phyloP scores from a whole-genome alignment of 1,284 basidiomycete genomes.

The Sporisorium sorghi region DNA sequence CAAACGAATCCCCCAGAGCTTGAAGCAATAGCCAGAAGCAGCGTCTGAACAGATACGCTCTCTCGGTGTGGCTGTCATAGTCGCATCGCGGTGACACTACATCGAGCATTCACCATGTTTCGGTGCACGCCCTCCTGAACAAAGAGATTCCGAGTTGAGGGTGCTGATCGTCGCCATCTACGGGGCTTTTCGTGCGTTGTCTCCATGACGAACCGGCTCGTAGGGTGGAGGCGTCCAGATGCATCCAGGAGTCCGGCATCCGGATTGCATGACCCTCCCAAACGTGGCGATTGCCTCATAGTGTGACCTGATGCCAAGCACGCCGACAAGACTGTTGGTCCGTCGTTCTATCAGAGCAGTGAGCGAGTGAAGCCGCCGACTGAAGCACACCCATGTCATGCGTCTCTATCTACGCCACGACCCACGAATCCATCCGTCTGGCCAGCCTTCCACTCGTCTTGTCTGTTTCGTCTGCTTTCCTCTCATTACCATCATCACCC shows the following conservation, averaged over 20 bases:
- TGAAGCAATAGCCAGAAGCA: too few relatives aligned
- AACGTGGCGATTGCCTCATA: conserved; percentile 4
- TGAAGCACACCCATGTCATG: not conserved
- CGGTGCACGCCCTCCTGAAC: too few relatives aligned
- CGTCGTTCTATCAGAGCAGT: not conserved
- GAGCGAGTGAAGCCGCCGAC: not conserved
- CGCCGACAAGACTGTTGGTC: not conserved
- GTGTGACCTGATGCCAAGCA: not conserved
- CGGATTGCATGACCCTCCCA: conserved; percentile 8
- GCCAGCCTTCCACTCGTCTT: not conserved
- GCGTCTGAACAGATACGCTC: too few relatives aligned
- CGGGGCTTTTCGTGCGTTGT: too few relatives aligned
- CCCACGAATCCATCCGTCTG: not conserved
- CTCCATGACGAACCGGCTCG: not conserved
- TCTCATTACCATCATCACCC: not conserved
- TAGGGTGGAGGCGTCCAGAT: not conserved
- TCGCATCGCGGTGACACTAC: too few relatives aligned
- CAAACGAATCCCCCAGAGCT: too few relatives aligned
- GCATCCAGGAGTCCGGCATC: conserved; percentile 12
- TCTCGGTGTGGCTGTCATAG: too few relatives aligned
- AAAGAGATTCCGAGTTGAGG: too few relatives aligned
- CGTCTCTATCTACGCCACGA: not conserved
- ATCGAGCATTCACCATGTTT: too few relatives aligned
- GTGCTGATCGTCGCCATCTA: too few relatives aligned
- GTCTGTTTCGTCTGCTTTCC: not conserved